These are phyloP conservation scores for Parathielavia appendiculata DNA, from an alignment of 495 filamentous ascomycete genomes.

Conservation along the genomic window DNA sequence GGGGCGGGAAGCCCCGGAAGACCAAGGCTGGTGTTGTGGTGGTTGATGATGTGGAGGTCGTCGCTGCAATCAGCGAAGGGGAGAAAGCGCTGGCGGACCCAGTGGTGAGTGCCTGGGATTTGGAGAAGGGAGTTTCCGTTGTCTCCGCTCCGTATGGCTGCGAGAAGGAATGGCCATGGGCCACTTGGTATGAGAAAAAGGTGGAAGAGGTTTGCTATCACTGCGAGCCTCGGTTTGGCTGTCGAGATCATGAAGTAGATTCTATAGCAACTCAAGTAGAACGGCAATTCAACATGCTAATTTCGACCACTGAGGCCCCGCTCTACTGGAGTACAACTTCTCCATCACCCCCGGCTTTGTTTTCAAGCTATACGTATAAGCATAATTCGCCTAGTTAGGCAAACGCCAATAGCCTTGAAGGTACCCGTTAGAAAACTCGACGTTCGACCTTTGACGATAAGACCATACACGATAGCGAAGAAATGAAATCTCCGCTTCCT, in stretches of 20 bases:
- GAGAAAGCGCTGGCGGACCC: too few relatives aligned
- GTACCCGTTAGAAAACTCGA: too few relatives aligned
- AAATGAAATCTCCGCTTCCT: too few relatives aligned
- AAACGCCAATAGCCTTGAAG: too few relatives aligned
- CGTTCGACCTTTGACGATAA: too few relatives aligned
- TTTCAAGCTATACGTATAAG: too few relatives aligned
- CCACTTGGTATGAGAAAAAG: background rate
- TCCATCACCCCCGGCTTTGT: background rate
- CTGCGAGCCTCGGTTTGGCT: background rate
- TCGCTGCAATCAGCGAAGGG: too few relatives aligned
- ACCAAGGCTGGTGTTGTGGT: conserved; percentile 5
- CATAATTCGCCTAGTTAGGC: too few relatives aligned
- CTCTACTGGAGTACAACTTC: too few relatives aligned
- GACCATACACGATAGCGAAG: too few relatives aligned
- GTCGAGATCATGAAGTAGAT: background rate
- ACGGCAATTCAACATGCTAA: conserved; percentile 3
- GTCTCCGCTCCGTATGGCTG: background rate
- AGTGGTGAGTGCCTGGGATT: background rate
- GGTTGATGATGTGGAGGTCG: background rate
- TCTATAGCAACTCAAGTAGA: background rate
- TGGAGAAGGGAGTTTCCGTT: background rate
- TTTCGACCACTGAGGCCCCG: too few relatives aligned
- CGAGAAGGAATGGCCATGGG: background rate
- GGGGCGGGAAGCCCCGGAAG: conserved; percentile 40
- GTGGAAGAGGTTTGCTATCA: conserved; percentile 1